Conservation (phyloP, 2,329 filamentous ascomycete species). For the Thelonectria blattea region DNA sequence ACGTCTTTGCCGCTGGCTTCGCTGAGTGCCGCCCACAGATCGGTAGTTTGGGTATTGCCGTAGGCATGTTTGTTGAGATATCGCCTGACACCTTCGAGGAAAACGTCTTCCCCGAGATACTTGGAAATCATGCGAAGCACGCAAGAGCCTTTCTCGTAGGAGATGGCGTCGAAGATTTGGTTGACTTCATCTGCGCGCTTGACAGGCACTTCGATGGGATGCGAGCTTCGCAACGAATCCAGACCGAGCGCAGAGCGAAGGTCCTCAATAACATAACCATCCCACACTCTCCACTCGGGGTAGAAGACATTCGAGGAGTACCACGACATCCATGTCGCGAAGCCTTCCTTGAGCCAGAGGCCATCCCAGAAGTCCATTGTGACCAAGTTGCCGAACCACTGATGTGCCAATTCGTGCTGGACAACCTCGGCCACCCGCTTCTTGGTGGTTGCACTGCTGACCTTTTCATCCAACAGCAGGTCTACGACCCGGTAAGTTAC, state of each 20-base stretch:
- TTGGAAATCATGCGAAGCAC: conserved; percentile 97
- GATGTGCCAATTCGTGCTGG: conserved; percentile 95
- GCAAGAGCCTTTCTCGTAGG: conserved; percentile 95
- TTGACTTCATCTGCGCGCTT: conserved; percentile 96
- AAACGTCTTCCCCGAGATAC: conserved; percentile 88
- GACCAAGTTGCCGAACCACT: conserved; percentile 97
- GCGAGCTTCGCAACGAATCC: conserved; percentile 91
- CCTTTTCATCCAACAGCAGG: conserved; percentile 88
- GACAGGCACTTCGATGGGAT: conserved; percentile 95
- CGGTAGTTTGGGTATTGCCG: conserved; percentile 88
- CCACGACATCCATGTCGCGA: conserved; percentile 62
- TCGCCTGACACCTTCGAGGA: conserved; percentile 87
- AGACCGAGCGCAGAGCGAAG: conserved; percentile 86
- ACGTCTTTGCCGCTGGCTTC: conserved; percentile 92
- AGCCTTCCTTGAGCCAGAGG: conserved; percentile 94
- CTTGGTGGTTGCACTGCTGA: conserved; percentile 85
- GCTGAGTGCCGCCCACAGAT: conserved; percentile 87
- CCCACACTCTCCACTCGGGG: conserved; percentile 98
- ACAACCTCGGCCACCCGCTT: conserved; percentile 94
- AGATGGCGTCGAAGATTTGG: conserved; percentile 98
- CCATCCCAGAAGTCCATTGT: conserved; percentile 99
- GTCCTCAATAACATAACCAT: conserved; percentile 92
- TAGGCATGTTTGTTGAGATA: conserved; percentile 98
- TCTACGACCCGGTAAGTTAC: conserved; percentile 90
- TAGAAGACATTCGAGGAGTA: conserved; percentile 95